A percentile compares a stretch with the other conserved stretches of the same genome.
Conservation (phyloP, 163 green algal genomes). For the Scenedesmus sp. region DNA sequence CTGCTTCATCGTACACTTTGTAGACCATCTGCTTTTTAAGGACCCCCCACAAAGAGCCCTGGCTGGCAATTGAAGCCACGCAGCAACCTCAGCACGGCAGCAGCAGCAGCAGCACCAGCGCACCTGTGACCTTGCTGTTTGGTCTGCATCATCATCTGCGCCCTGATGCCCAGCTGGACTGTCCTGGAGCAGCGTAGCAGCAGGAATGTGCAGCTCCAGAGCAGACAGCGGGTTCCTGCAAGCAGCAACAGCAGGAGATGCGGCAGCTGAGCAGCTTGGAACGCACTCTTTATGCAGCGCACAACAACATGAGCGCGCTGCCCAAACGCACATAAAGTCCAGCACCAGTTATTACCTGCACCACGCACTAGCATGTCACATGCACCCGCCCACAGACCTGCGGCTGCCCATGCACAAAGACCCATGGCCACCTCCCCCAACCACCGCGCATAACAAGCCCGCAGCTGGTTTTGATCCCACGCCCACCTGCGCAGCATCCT, state of each 20-base stretch:
- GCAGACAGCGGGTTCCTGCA: constrained; percentile 91
- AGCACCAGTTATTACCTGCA: too few relatives aligned
- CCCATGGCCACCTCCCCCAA: too few relatives aligned
- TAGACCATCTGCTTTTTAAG: neutral
- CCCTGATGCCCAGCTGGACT: constrained; percentile 1
- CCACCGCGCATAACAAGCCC: neutral
- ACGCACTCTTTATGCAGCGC: too few relatives aligned
- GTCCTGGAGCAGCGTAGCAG: constrained; percentile 37
- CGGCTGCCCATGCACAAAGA: neutral
- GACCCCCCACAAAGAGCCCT: too few relatives aligned
- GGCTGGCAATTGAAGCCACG: too few relatives aligned
- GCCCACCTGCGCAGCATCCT: constrained; percentile 61
- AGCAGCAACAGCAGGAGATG: constrained; percentile 85
- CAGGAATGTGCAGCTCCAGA: constrained; percentile 74
- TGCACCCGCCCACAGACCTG: neutral
- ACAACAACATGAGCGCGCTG: too few relatives aligned
- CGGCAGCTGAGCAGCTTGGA: neutral
- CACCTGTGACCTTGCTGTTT: constrained; percentile 27
- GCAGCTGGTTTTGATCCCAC: neutral
- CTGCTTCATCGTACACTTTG: neutral
- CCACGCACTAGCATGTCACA: neutral
- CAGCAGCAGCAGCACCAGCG: neutral
- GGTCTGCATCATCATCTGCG: constrained; percentile 36
- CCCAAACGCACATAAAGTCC: too few relatives aligned
- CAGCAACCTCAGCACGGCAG: neutral